These are phyloP conservation scores for Penicillium thymicola DNA, from an alignment of 2,329 filamentous ascomycete species.

Conservation along the genomic window DNA sequence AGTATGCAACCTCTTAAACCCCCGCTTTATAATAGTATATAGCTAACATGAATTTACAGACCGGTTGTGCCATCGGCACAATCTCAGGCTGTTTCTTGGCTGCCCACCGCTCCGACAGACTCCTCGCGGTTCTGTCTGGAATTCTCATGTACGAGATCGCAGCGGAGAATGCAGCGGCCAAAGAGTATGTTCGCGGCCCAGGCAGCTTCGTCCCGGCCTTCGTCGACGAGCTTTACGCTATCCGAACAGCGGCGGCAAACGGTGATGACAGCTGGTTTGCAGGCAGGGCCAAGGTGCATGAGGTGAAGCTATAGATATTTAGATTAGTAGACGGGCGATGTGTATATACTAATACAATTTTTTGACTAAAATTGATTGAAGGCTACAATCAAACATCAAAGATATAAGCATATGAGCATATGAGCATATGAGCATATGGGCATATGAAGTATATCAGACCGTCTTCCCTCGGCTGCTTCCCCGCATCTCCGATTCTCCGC, in stretches of 20 bases:
- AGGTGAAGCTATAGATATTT: conserved; percentile 27
- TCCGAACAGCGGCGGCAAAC: conserved; percentile 34
- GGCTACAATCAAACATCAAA: background rate
- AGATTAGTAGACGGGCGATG: background rate
- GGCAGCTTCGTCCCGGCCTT: conserved; percentile 85
- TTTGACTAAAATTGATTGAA: background rate
- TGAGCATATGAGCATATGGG: too few relatives aligned
- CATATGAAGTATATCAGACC: background rate
- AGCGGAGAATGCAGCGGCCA: conserved; percentile 62
- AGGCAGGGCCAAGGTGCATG: conserved; percentile 37
- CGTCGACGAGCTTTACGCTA: conserved; percentile 64
- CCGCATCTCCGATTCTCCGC: conserved; percentile 17
- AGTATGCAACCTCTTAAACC: conserved; percentile 25
- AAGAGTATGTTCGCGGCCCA: conserved; percentile 67
- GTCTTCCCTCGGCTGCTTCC: conserved; percentile 15
- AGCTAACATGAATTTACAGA: conserved; percentile 36
- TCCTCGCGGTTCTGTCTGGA: conserved; percentile 70
- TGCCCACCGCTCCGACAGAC: conserved; percentile 58
- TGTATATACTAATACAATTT: conserved; percentile 1
- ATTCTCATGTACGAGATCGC: conserved; percentile 75
- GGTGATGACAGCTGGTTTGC: conserved; percentile 36
- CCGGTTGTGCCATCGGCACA: conserved; percentile 82
- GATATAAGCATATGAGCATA: background rate
- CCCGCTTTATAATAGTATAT: background rate
- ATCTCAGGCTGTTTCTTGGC: conserved; percentile 73